Conservation (phyloP, 768 basidiomycete genomes). For the Auriscalpium vulgare region DNA sequence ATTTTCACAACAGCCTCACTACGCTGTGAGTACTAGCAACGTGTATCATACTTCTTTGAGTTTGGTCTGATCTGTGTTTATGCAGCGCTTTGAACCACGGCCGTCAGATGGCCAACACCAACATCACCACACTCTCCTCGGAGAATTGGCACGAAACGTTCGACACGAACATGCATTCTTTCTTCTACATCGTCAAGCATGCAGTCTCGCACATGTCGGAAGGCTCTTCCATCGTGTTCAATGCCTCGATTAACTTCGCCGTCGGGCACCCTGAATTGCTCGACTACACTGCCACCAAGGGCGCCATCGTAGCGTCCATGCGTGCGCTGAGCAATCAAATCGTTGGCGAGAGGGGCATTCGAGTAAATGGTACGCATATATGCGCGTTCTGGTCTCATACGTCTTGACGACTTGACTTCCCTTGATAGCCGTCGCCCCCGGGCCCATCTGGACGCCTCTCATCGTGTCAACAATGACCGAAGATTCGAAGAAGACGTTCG, state of each 20-base stretch:
- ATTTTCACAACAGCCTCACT: constrained; percentile 29
- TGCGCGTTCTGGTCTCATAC: neutral
- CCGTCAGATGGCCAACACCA: constrained; percentile 32
- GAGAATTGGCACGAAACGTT: constrained; percentile 39
- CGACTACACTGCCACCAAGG: constrained; percentile 50
- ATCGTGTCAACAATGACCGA: constrained; percentile 31
- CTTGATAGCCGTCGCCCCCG: constrained; percentile 30
- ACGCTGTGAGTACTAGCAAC: constrained; percentile 25
- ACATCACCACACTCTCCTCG: constrained; percentile 27
- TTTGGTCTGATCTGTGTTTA: neutral
- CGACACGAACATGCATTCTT: constrained; percentile 30
- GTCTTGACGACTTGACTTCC: neutral
- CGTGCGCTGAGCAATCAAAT: constrained; percentile 43
- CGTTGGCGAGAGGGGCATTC: constrained; percentile 39
- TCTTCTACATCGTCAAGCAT: constrained; percentile 42
- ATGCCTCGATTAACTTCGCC: constrained; percentile 35
- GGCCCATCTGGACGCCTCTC: constrained; percentile 43
- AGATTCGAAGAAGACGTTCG: constrained; percentile 26
- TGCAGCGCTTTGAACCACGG: constrained; percentile 35
- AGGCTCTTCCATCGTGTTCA: constrained; percentile 35
- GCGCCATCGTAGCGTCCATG: constrained; percentile 41
- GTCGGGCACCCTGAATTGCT: constrained; percentile 39
- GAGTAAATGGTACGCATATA: constrained; percentile 30
- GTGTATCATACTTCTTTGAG: neutral
- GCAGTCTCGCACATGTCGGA: constrained; percentile 35